Base-by-base conservation (phyloP, 1,284 basidiomycete genomes). In the Puccinia coronata region DNA sequence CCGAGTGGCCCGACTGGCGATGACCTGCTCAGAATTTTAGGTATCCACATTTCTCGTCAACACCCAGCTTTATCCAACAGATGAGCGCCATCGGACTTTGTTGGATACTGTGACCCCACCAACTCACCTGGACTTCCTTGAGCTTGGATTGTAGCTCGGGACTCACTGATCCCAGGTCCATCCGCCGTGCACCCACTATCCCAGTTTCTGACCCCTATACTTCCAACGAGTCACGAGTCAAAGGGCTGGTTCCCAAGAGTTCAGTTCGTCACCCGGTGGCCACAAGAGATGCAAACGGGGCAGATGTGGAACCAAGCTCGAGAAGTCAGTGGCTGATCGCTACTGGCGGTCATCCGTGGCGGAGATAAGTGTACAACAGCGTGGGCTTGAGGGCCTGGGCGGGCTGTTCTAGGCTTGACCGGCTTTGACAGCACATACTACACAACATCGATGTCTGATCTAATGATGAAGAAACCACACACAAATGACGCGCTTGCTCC, bases 1-100 rank as follows among this genome's bases (percentile, higher is more conserved):
- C 20, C 51, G 61, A 49, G 76, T 78, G 34, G 76, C 76, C 28
- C 76, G 76, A 57, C 63, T 55, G 23, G 76, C 76, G 39, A 78
- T 69, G 12, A 43, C 57, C 76, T 78, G 53, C 34, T 39, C 36
- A 5, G 3, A 74, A 59, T 16, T 43, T 41, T 41, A n/a, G n/a
- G n/a, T n/a, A n/a, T 59, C 20, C 1, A 61, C 12, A 1, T 23
- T 25, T 1, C 20, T 34, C 25, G 47, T 69, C 67, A 25, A 43
- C 67, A 43, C 47, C 47, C 47, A 47, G 47, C n/a, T 69, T 39
- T 2, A 36, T 65, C 23, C 65, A 18, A 36, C 20, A 5, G 5
- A 25, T 53, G 34, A 49, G 18, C 23, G 3, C 34, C 20, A 49
- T 28, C 47, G 36, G 41, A 23, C 16, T 73, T 20, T 5, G 16